Conservation (phyloP, 495 filamentous ascomycete species). For the Tuber brumale region DNA sequence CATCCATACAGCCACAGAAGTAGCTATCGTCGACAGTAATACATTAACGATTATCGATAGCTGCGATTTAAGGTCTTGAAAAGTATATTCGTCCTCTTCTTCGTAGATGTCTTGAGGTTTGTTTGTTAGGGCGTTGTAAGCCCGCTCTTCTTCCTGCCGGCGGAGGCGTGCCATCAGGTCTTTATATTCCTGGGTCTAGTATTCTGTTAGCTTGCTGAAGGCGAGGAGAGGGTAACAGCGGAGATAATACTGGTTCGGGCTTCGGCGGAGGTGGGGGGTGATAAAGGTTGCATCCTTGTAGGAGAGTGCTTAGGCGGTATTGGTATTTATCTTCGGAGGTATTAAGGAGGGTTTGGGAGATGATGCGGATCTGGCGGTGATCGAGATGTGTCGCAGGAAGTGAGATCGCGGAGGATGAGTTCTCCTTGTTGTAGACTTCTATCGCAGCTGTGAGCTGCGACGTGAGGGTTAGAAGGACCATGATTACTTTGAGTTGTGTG, state of each 20-base stretch:
- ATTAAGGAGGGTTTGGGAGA: slow-evolving; percentile 20
- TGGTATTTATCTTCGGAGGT: slow-evolving; percentile 48
- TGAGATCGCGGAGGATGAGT: slow-evolving; percentile 1
- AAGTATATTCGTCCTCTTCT: slow-evolving; percentile 53
- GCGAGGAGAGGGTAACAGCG: slow-evolving; percentile 1
- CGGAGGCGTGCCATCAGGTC: slow-evolving; percentile 80
- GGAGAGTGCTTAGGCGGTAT: slow-evolving; percentile 44
- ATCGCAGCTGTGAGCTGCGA: slow-evolving; percentile 11
- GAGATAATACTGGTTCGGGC: slow-evolving; percentile 61
- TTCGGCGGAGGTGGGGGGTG: slow-evolving; percentile 69
- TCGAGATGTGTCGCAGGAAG: slow-evolving; percentile 1
- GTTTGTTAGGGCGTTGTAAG: slow-evolving; percentile 70
- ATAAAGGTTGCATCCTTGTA: slow-evolving; percentile 68
- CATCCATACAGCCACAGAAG: slow-evolving; percentile 65
- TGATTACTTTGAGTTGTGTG: slow-evolving; percentile 6
- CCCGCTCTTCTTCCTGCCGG: slow-evolving; percentile 65
- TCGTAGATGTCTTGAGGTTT: slow-evolving; percentile 52
- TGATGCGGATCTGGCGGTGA: slow-evolving; percentile 12
- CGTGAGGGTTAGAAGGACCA: slow-evolving; percentile 17
- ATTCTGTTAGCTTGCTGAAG: slow-evolving; percentile 29
- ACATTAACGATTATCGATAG: slow-evolving; percentile 69
- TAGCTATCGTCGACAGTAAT: slow-evolving; percentile 63
- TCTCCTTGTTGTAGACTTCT: slow-evolving; percentile 15
- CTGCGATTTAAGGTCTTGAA: slow-evolving; percentile 62
- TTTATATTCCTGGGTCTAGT: slow-evolving; percentile 76